These are phyloP conservation scores for Fusarium hostae DNA, from an alignment of 2,329 filamentous ascomycete species.

Conservation along the genomic window DNA sequence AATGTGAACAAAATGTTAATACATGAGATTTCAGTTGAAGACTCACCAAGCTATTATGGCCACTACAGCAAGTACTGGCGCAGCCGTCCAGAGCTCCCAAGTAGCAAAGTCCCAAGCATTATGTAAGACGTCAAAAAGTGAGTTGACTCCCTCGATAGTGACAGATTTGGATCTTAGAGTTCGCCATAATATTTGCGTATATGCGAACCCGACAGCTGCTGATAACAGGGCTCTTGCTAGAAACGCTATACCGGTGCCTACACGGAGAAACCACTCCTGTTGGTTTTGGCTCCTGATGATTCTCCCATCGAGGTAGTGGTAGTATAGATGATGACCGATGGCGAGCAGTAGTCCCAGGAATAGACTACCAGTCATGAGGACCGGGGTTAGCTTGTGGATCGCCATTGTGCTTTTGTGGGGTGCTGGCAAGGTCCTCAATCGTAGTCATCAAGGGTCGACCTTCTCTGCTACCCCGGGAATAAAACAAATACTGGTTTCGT, in stretches of 20 bases:
- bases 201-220: slow-evolving; percentile 8
- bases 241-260: slow-evolving; percentile 18
- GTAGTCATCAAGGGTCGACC: background rate
- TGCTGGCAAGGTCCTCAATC: background rate
- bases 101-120: background rate
- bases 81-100: slow-evolving; percentile 3
- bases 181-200: slow-evolving; percentile 14
- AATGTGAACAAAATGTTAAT: background rate
- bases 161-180: background rate
- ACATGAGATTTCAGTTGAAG: too few species aligned
- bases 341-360: background rate
- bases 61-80: background rate
- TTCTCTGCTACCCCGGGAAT: background rate
- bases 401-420: background rate
- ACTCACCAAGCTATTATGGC: slow-evolving; percentile 7
- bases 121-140: background rate
- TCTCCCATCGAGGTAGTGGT: background rate
- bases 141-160: slow-evolving; percentile 3
- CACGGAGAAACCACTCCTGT: slow-evolving; percentile 25
- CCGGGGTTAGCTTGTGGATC: background rate
- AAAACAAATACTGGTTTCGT: accelerated
- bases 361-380: slow-evolving; percentile 4
- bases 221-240: background rate
- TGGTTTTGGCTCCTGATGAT: background rate
- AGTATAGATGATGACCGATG: slow-evolving; percentile 16